Evolutionary conservation across 2,329 filamentous ascomycete species (phyloP).

Genomic region (Hypoxylon sp.): DNA sequence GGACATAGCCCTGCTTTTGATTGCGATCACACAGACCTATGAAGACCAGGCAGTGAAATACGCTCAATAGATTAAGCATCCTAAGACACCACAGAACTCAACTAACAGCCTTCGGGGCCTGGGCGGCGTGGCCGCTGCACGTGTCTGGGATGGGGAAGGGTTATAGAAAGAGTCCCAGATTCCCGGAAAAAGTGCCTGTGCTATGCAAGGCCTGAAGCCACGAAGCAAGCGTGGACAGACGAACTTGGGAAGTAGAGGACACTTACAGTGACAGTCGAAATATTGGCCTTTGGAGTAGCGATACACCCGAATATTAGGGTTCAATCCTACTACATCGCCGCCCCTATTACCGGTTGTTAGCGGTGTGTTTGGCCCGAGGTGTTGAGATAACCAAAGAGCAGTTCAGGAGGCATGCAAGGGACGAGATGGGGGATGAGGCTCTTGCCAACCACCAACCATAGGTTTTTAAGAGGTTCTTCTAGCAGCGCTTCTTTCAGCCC

Average conservation of each 20-base stretch:
- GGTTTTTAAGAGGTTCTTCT: conserved; percentile 48
- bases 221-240: conserved; percentile 3
- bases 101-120: not conserved
- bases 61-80: not conserved
- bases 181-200: not conserved
- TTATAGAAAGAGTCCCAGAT: not conserved
- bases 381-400: not conserved
- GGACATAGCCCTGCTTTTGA: not conserved
- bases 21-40: not conserved
- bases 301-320: conserved; percentile 89
- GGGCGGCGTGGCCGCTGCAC: not conserved
- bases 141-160: not conserved
- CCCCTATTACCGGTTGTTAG: conserved; percentile 65
- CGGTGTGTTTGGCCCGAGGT: not conserved
- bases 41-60: not conserved
- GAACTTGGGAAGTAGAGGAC: not conserved
- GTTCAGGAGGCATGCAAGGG: not conserved
- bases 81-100: not conserved
- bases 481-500: conserved; percentile 71
- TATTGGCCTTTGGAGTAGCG: conserved; percentile 86
- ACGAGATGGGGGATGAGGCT: conserved; percentile 2
- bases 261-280: conserved; percentile 90
- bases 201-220: conserved; percentile 2
- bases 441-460: conserved; percentile 62
- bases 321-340: conserved; percentile 82